Evolutionary conservation across 768 basidiomycete species (phyloP), one percentile per base, ranked within the genome.

Genomic region (Strobilomyces dryophilus): DNA sequence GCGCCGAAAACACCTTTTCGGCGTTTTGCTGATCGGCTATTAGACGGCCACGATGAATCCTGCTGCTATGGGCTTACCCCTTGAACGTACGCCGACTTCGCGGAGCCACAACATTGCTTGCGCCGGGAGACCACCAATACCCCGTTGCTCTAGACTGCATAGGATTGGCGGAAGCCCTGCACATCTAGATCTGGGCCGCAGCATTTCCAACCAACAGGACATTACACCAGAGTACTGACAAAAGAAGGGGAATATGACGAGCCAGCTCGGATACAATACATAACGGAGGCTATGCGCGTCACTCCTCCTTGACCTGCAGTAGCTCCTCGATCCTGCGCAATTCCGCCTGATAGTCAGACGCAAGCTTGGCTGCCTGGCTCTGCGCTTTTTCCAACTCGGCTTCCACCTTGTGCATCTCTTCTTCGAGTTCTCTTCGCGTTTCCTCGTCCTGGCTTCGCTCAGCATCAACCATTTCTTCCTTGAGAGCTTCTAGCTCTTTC

Each of bases 401-500:
- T 36, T 69, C 66, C 15, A 69, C 68, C 57, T 66, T 71, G 46
- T 37, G 44, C 47, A 53, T 48, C 54, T 77, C 79, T n/a, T 70
- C 61, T 53, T 74, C 71, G 0, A 81, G 64, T 49, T 80, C 79
- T 45, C 61, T 62, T n/a, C 67, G 68, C 2, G 76, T 75, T 54
- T 77, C 78, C 56, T 77, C 76, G 55, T 80, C 79, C 54, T 72
- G 73, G 42, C 50, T 58, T 15, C 67, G 66, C 43, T 76, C 74
- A 5, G 79, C 76, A 34, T 74, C 76, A 41, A 70, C 67, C 67
- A 79, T 76, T 53, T 82, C 79, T 5, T 70, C 63, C 59, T 74
- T 68, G 29, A 85, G 67, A 6, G 64, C 64, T n/a, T 68, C 67
- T 52, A 82, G 66, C 47, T 84, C 81, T 43, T 74, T 66, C 48